These are phyloP conservation scores for Colletotrichum karsti DNA, from an alignment of 2,329 filamentous ascomycete species.

Conservation along the genomic window DNA sequence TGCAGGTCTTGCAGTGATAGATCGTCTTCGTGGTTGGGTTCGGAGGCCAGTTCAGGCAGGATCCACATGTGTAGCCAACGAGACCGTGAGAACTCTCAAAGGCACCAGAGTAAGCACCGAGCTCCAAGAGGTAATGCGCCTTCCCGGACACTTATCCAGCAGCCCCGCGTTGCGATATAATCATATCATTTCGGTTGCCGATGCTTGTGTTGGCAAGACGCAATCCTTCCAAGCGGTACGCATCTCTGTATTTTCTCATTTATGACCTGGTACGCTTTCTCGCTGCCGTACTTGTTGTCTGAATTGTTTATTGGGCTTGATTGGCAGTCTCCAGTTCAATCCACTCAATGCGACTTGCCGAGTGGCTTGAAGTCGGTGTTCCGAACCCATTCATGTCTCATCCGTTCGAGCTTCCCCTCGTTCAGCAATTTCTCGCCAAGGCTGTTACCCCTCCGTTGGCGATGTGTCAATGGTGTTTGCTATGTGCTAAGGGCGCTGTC, in stretches of 20 bases:
- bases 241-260: neutral
- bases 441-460: neutral
- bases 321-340: neutral
- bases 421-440: conserved; percentile 7
- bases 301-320: neutral
- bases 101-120: neutral
- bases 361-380: neutral
- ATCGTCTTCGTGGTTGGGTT: neutral
- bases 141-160: neutral
- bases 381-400: neutral
- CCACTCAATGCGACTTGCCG: neutral
- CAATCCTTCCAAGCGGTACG: neutral
- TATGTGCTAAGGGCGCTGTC: neutral
- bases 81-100: neutral
- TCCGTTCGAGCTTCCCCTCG: neutral
- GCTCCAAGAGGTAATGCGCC: neutral
- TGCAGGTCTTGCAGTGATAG: neutral
- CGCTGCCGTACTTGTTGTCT: neutral
- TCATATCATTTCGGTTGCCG: neutral
- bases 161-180: neutral
- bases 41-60: neutral
- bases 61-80: neutral
- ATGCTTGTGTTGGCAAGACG: neutral
- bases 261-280: neutral
- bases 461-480: neutral